Percentiles rank a stretch among this genome's conserved stretches.
Conservation (phyloP, 805 yeast species). For the Wickerhamomyces alni region DNA sequence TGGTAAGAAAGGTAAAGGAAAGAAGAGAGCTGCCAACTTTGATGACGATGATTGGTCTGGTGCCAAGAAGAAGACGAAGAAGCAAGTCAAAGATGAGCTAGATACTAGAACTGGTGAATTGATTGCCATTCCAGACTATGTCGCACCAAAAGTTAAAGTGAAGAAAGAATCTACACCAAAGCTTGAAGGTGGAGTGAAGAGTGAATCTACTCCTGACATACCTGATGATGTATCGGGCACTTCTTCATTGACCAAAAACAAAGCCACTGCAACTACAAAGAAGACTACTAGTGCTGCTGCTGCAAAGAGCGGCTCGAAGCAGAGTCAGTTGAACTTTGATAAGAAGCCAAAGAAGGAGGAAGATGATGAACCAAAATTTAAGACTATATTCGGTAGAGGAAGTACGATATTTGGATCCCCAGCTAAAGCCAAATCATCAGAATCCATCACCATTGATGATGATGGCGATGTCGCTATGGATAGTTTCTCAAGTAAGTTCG, state of each 20-base stretch:
- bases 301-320: conserved; percentile 1
- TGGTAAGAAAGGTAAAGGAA: conserved; percentile 37
- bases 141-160: conserved; percentile 16
- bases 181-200: conserved; percentile 12
- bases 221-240: not conserved
- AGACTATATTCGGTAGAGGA: conserved; percentile 30
- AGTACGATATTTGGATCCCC: conserved; percentile 25
- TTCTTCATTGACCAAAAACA: not conserved
- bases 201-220: conserved; percentile 6
- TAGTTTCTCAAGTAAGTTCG: conserved; percentile 5
- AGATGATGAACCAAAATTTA: conserved; percentile 23
- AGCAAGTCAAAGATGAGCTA: conserved; percentile 10
- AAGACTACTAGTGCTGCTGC: too few species aligned
- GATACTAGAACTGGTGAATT: conserved; percentile 19
- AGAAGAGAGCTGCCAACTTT: conserved; percentile 25
- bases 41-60: conserved; percentile 19
- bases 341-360: conserved; percentile 11
- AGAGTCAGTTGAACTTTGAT: conserved; percentile 3
- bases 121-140: conserved; percentile 22
- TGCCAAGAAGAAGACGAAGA: conserved; percentile 10
- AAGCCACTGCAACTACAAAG: not conserved
- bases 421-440: conserved; percentile 4
- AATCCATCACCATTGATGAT: conserved; percentile 6
- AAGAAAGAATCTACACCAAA: conserved; percentile 20
- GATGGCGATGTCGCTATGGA: conserved; percentile 2